These are phyloP conservation scores for Byssothecium circinans DNA, from an alignment of 2,329 filamentous ascomycete species.

Conservation along the genomic window DNA sequence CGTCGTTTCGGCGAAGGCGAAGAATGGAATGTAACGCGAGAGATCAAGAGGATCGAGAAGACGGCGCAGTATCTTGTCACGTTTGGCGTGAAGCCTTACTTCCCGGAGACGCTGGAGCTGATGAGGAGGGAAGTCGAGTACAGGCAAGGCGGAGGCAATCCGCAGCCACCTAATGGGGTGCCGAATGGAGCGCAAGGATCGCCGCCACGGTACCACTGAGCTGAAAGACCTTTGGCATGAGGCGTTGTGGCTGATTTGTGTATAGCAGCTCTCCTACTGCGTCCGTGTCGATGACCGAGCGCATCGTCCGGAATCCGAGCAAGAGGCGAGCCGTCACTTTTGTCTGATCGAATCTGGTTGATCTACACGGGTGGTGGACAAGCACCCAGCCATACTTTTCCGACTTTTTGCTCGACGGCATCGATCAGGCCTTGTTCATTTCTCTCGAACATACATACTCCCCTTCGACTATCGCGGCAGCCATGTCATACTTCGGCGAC, in stretches of 20 bases:
- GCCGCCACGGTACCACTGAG: constrained; percentile 43
- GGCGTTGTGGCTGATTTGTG: neutral
- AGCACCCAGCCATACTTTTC: too few species aligned
- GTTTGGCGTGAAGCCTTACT: constrained; percentile 57
- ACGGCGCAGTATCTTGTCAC: constrained; percentile 55
- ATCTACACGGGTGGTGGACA: neutral
- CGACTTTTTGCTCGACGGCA: too few species aligned
- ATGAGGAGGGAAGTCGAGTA: constrained; percentile 49
- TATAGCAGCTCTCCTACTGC: neutral
- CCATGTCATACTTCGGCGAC: too few species aligned
- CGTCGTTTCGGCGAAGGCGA: constrained; percentile 55
- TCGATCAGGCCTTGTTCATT: too few species aligned
- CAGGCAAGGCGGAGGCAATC: constrained; percentile 14
- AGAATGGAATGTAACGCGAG: constrained; percentile 54
- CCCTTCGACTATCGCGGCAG: too few species aligned
- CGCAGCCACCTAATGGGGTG: constrained; percentile 17
- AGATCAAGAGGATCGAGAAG: constrained; percentile 60
- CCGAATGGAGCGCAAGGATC: constrained; percentile 34
- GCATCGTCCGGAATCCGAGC: neutral
- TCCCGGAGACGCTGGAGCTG: constrained; percentile 54
- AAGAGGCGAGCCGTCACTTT: constrained; percentile 1
- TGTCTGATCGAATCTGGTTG: neutral
- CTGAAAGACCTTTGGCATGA: neutral
- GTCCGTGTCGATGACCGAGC: neutral
- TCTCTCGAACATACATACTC: too few species aligned